Evolutionary conservation across 192 early-diverging fungal species (phyloP).

Genomic region (Umbelopsis ramanniana): DNA sequence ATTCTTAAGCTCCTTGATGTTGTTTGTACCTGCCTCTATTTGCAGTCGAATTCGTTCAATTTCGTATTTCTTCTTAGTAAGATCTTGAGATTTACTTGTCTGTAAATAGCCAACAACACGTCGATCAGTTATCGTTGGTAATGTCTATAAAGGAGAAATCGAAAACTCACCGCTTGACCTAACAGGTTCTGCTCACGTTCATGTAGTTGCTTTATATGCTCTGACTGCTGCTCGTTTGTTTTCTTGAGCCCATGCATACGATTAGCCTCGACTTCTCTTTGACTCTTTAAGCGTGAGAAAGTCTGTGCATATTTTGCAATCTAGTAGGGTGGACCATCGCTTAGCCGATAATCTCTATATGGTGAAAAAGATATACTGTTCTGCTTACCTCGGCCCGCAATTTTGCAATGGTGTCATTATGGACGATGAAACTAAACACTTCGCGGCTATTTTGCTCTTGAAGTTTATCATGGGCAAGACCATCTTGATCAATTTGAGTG

Average conservation of each 20-base stretch:
- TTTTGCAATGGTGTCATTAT: constrained; percentile 79
- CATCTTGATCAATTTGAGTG: constrained; percentile 69
- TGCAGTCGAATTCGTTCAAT: constrained; percentile 20
- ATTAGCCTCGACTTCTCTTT: constrained; percentile 67
- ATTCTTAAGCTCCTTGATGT: constrained; percentile 15
- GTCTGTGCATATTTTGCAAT: constrained; percentile 88
- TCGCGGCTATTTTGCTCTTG: constrained; percentile 85
- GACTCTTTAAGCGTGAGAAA: constrained; percentile 70
- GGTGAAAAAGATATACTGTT: constrained; percentile 23
- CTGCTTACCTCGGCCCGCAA: constrained; percentile 69
- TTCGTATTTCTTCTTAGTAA: constrained; percentile 26
- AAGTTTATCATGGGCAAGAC: constrained; percentile 72
- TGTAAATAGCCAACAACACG: not conserved
- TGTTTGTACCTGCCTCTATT: constrained; percentile 24
- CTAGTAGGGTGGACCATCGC: not conserved
- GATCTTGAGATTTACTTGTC: constrained; percentile 1
- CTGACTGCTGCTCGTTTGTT: constrained; percentile 84
- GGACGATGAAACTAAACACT: constrained; percentile 74
- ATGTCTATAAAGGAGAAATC: not conserved
- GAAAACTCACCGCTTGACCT: constrained; percentile 63
- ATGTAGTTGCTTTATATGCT: constrained; percentile 79
- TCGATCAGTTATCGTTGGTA: no score
- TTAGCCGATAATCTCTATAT: not conserved
- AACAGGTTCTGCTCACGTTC: constrained; percentile 75
- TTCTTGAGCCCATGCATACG: constrained; percentile 69